A percentile compares a stretch with the other conserved stretches of the same genome.
phyloP scores from a whole-genome alignment of 108 stramenopile species.

The Discostella stelligeroides region DNA sequence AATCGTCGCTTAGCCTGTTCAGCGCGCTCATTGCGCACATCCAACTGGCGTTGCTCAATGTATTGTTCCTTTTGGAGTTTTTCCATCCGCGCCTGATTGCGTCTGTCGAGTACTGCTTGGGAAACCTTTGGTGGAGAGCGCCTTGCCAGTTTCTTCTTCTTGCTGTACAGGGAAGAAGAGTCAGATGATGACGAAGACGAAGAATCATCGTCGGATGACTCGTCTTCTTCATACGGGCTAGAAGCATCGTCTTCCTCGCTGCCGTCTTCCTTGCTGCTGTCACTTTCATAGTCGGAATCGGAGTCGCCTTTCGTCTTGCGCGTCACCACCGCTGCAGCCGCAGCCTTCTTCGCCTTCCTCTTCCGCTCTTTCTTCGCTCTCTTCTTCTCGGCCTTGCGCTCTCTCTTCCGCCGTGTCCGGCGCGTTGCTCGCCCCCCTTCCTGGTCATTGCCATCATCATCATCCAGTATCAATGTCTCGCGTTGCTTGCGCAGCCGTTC shows the following conservation, averaged over 20 bases:
- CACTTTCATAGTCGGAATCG: slow-evolving; percentile 52
- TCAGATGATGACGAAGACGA: slow-evolving; percentile 33
- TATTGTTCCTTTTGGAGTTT: slow-evolving; percentile 75
- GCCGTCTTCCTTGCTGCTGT: slow-evolving; percentile 25
- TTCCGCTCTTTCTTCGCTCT: slow-evolving; percentile 46
- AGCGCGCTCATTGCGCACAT: slow-evolving; percentile 72
- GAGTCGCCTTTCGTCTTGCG: slow-evolving; percentile 39
- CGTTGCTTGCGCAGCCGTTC: slow-evolving; percentile 18
- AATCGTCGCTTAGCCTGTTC: slow-evolving; percentile 87
- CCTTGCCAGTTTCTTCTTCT: slow-evolving; percentile 46
- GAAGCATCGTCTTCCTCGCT: slow-evolving; percentile 7
- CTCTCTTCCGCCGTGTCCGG: slow-evolving; percentile 24
- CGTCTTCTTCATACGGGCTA: slow-evolving; percentile 8
- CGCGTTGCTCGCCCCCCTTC: slow-evolving; percentile 49
- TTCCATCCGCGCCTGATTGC: slow-evolving; percentile 52
- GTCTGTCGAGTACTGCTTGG: slow-evolving; percentile 56
- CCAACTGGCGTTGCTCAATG: slow-evolving; percentile 68
- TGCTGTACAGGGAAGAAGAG: slow-evolving; percentile 41
- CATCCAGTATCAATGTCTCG: slow-evolving; percentile 53
- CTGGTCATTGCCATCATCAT: slow-evolving; percentile 41
- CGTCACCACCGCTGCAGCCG: slow-evolving; percentile 17
- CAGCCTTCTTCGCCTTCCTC: slow-evolving; percentile 30
- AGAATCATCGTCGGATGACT: slow-evolving; percentile 41
- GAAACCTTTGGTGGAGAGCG: slow-evolving; percentile 34
- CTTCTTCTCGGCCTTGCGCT: slow-evolving; percentile 28